Percentiles rank a stretch among this genome's conserved stretches.
Conservation (phyloP, 148 eudicot genomes). For the Chenopodium suecicum region DNA sequence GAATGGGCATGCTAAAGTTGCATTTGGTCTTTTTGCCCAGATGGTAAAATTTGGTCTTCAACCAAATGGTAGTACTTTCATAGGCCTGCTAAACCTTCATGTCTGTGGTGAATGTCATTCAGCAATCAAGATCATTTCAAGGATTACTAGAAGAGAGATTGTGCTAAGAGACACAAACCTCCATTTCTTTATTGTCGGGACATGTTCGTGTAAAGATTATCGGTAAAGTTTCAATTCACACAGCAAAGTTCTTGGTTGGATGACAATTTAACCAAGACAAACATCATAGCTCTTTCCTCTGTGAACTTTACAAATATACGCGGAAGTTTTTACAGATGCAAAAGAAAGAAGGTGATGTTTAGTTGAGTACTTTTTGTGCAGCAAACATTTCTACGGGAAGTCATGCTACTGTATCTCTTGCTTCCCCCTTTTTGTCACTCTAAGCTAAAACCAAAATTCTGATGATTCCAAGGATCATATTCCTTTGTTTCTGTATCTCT, state of each 20-base stretch:
- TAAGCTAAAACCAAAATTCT: neutral
- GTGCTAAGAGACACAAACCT: slow-evolving; percentile 51
- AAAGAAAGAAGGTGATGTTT: neutral
- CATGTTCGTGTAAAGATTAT: slow-evolving; percentile 58
- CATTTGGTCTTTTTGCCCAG: slow-evolving; percentile 49
- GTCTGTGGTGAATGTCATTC: slow-evolving; percentile 61
- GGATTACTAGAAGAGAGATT: slow-evolving; percentile 53
- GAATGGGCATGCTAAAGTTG: slow-evolving; percentile 42
- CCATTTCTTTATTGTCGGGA: slow-evolving; percentile 50
- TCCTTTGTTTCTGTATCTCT: neutral
- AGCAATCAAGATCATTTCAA: slow-evolving; percentile 51
- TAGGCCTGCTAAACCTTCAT: slow-evolving; percentile 59
- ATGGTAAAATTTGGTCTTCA: slow-evolving; percentile 42
- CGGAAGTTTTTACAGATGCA: neutral
- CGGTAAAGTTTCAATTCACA: slow-evolving; percentile 32
- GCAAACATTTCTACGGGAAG: neutral
- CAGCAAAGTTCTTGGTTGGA: neutral
- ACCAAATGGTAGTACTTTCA: slow-evolving; percentile 46
- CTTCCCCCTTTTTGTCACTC: neutral
- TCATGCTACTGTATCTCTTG: neutral
- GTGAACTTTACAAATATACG: neutral
- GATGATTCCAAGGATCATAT: neutral
- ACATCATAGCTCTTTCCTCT: neutral
- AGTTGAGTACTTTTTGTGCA: neutral
- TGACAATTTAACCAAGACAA: neutral